Base-by-base conservation (phyloP, 352 stramenopile genomes). In the Globisporangium nodosum region DNA sequence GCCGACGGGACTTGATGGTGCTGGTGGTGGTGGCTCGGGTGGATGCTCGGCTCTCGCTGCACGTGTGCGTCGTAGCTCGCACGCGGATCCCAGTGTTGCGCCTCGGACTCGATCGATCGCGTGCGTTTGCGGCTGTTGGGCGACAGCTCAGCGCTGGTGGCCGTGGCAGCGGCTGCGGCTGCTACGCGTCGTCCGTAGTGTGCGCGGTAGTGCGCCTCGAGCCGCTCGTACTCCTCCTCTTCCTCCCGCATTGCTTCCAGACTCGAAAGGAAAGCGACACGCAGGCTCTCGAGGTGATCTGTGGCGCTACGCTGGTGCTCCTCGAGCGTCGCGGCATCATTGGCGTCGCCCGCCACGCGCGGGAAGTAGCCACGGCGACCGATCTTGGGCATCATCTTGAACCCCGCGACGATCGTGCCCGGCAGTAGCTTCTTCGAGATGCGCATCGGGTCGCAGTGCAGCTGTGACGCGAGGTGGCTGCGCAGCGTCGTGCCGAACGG, bases 341-440 rank as follows among this genome's bases (percentile, higher is more conserved):
- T 61, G 3, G 73, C 80, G 51, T 79, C 68, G 31, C 69, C 64
- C 0, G 45, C 21, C n/a, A 68, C 59, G 31, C 73, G 78, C 54
- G 80, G 77, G 59, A 82, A 87, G 69, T 84, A 90, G 16, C 77
- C 76, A 16, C 80, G 71, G 31, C 80, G 75, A 3, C 80, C 80
- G 52, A 90, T 81, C 73, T 90, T 90, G 21, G 77, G 75, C 58
- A 84, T 81, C 56, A 90, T 85, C 58, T 77, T 80, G 51, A 85
- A 75, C n/a, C 72, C 77, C 5, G 76, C 73, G 51, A 89, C 83
- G 31, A 79, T 68, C 48, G 56, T 55, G 7, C 79, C 76, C 0
- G 79, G 76, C 42, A 89, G 63, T 16, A 90, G 65, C 63, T 90
- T 90, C 74, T 90, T 90, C 30, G 80, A 90, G 60, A 90, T 84